Evolutionary conservation across 495 filamentous ascomycete species (phyloP), one percentile per base, ranked within the genome.

Genomic region (Podospora tetraspora): DNA sequence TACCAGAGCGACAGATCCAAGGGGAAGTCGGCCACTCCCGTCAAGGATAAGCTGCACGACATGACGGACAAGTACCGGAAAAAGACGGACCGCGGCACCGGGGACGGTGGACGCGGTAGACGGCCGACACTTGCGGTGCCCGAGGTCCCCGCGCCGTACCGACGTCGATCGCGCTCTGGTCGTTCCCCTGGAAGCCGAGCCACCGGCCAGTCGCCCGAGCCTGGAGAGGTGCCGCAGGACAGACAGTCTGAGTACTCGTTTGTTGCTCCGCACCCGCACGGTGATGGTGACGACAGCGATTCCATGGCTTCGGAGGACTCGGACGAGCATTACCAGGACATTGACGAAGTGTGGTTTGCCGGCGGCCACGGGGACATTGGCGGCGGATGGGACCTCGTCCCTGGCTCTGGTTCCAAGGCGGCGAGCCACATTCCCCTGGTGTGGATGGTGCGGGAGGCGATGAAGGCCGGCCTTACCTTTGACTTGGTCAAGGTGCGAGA

Each of bases 401-500:
- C 78, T 0, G 87, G 83, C 0, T 72, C 78, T 0, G 87, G 83
- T 1, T 85, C 88, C 74, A 80, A 83, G 59, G 77, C 90, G 2
- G 82, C 93, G 13, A 91, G 88, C 66, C 91, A 96, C 72, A 84
- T 88, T 9, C 91, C 92, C 2, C 80, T 95, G 3, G 85, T 91
- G 4, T 96, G 92, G 87, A 96, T 96, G 90, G 87, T 94, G 3
- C 84, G 89, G 63, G 92, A 94, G 77, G 91, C 91, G 4, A 85
- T 88, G 64, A 85, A 81, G 23, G 91, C 92, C 3, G 92, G 92
- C 0, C 84, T 94, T 12, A 77, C 82, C 5, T 92, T 94, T 56
- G 91, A 94, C 70, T 67, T 79, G 12, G 81, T 86, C 62, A 92
- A 92, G 69, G 82, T 94, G 71, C 83, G 84, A 43, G 83, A 86